These are phyloP conservation scores for Leccinum boreale DNA, from an alignment of 768 basidiomycete species.

Conservation along the genomic window DNA sequence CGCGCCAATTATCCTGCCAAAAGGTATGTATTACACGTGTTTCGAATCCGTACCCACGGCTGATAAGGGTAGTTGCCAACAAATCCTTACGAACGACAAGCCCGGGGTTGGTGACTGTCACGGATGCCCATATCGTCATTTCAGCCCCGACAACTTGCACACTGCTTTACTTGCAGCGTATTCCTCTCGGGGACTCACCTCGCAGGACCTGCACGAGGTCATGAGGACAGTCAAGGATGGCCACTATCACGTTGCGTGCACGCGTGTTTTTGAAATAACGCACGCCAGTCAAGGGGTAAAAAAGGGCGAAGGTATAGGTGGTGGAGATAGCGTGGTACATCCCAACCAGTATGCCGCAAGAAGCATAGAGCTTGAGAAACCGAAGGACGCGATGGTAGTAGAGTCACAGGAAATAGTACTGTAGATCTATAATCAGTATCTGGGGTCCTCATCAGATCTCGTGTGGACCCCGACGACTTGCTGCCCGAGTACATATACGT, in stretches of 20 bases:
- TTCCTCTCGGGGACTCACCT: conserved; percentile 58
- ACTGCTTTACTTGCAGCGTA: conserved; percentile 70
- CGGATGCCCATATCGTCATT: conserved; percentile 94
- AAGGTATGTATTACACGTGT: conserved; percentile 47
- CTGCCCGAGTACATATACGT: conserved; percentile 3
- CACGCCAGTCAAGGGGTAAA: conserved; percentile 68
- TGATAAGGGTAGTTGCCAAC: conserved; percentile 66
- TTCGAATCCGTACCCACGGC: neutral
- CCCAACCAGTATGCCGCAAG: conserved; percentile 87
- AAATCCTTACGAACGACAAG: conserved; percentile 68
- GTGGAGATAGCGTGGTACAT: conserved; percentile 86
- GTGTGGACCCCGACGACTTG: conserved; percentile 14
- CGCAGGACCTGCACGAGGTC: conserved; percentile 77
- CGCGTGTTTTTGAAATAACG: conserved; percentile 93
- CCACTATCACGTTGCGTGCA: conserved; percentile 96
- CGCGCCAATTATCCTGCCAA: conserved; percentile 93
- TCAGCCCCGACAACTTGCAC: conserved; percentile 77
- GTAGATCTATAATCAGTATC: conserved; percentile 15
- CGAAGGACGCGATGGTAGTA: conserved; percentile 43
- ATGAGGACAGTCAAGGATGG: conserved; percentile 70
- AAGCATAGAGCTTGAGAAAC: conserved; percentile 63
- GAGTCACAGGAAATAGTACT: conserved; percentile 16
- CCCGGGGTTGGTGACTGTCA: conserved; percentile 69
- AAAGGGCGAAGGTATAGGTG: conserved; percentile 87
- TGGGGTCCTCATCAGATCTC: conserved; percentile 10